Evolutionary conservation across 2,329 filamentous ascomycete species (phyloP).

Genomic region (Exophiala viscosa): DNA sequence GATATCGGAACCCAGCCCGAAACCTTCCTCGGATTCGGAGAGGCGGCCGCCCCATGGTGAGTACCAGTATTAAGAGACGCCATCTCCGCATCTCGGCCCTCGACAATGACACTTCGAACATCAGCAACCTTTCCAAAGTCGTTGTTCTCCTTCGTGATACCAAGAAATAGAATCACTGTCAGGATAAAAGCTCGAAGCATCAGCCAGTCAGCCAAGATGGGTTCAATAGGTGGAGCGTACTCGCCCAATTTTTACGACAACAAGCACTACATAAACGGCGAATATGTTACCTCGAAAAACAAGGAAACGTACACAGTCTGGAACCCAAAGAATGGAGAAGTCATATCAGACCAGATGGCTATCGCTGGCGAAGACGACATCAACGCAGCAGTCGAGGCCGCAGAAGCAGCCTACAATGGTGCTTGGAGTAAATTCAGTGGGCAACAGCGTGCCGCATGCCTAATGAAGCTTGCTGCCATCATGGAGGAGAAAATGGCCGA

Average conservation of each 20-base stretch:
- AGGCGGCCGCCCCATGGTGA: too few species aligned
- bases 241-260: conserved; percentile 1
- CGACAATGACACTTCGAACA: too few species aligned
- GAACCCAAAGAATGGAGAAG: conserved; percentile 30
- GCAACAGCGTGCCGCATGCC: conserved; percentile 24
- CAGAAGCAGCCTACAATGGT: conserved; percentile 34
- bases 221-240: not conserved
- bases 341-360: conserved; percentile 21
- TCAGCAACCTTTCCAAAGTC: too few species aligned
- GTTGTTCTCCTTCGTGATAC: too few species aligned
- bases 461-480: conserved; percentile 33
- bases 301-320: conserved; percentile 35
- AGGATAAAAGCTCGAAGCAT: not conserved
- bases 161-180: not conserved
- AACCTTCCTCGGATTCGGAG: too few species aligned
- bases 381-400: conserved; percentile 35
- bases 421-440: conserved; percentile 30
- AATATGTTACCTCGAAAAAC: conserved; percentile 11
- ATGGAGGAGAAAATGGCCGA: conserved; percentile 37
- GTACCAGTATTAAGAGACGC: too few species aligned
- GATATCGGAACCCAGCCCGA: too few species aligned
- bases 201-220: conserved; percentile 1
- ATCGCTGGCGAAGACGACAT: conserved; percentile 32
- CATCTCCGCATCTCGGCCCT: too few species aligned
- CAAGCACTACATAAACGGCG: conserved; percentile 12